Evolutionary conservation across 306 rosid genomes (phyloP).

Genomic region (Parietaria judaica): DNA sequence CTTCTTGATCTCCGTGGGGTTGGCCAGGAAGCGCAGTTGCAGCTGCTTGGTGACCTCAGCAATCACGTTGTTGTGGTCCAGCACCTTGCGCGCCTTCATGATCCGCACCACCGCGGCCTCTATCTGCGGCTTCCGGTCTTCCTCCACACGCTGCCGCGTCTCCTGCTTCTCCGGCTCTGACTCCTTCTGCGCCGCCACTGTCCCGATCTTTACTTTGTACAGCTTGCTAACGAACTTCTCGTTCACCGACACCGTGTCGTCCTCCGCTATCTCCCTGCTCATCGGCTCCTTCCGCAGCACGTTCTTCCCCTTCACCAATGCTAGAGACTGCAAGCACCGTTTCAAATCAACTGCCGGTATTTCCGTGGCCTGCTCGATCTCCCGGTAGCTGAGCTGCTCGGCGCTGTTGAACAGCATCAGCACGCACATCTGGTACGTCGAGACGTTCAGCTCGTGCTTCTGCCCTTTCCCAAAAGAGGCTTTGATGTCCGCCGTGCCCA

Average conservation of each 20-base stretch:
- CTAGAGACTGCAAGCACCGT: conserved; percentile 80
- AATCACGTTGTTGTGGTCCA: conserved; percentile 68
- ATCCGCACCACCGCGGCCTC: conserved; percentile 80
- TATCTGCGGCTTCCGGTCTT: conserved; percentile 78
- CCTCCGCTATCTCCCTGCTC: conserved; percentile 75
- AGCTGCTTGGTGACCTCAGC: conserved; percentile 78
- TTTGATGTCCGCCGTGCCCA: conserved; percentile 80
- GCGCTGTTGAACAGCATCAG: conserved; percentile 72
- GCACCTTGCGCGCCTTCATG: conserved; percentile 71
- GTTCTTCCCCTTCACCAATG: conserved; percentile 78
- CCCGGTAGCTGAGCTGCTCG: conserved; percentile 57
- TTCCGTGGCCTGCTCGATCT: conserved; percentile 73
- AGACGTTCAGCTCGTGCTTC: conserved; percentile 76
- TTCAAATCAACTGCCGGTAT: conserved; percentile 65
- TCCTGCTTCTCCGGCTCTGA: conserved; percentile 80
- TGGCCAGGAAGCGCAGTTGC: conserved; percentile 60
- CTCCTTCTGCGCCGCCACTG: conserved; percentile 76
- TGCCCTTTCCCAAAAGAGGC: conserved; percentile 77
- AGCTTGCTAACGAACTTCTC: conserved; percentile 67
- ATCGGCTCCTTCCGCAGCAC: conserved; percentile 78
- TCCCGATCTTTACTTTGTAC: conserved; percentile 76
- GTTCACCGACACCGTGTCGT: conserved; percentile 56
- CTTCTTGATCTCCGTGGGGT: conserved; percentile 71
- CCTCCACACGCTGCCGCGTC: conserved; percentile 77
- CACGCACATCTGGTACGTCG: conserved; percentile 82